Conservation (phyloP, 805 yeast genomes). For the Yamadazyma laniorum region DNA sequence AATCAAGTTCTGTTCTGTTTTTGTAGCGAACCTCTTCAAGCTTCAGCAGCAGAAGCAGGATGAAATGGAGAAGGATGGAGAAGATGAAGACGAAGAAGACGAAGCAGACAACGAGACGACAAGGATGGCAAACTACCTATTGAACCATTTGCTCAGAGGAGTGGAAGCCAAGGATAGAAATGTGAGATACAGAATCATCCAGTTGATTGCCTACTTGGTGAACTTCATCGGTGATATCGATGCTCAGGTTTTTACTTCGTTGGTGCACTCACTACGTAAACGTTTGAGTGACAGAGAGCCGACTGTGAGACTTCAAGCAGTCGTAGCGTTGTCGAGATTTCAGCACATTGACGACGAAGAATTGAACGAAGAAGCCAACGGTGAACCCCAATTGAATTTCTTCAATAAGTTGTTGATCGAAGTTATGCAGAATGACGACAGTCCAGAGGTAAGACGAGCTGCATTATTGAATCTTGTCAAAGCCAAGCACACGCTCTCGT, state of each 20-base stretch:
- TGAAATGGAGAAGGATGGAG: conserved; percentile 21
- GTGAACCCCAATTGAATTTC: conserved; percentile 21
- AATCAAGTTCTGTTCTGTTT: conserved; percentile 65
- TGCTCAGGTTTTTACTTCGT: conserved; percentile 61
- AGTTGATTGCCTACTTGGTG: conserved; percentile 68
- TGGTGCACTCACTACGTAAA: conserved; percentile 58
- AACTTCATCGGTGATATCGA: conserved; percentile 73
- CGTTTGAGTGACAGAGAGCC: conserved; percentile 77
- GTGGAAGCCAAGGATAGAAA: conserved; percentile 70
- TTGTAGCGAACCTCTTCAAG: conserved; percentile 47
- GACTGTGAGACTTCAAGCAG: conserved; percentile 78
- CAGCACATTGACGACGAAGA: conserved; percentile 53
- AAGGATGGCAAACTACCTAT: conserved; percentile 44
- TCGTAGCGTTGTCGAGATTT: conserved; percentile 72
- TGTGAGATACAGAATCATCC: conserved; percentile 80
- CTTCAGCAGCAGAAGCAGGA: conserved; percentile 4
- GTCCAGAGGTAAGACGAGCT: conserved; percentile 86
- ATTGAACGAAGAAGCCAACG: conserved; percentile 32
- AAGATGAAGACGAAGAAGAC: conserved; percentile 19
- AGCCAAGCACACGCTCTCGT: conserved; percentile 50
- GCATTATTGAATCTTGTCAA: conserved; percentile 71
- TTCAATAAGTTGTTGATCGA: conserved; percentile 18
- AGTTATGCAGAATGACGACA: conserved; percentile 58
- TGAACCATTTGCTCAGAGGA: conserved; percentile 73
- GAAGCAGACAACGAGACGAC: conserved; percentile 20